These are phyloP conservation scores for Talaromyces atroroseus DNA, from an alignment of 2,329 filamentous ascomycete genomes.

Conservation along the genomic window DNA sequence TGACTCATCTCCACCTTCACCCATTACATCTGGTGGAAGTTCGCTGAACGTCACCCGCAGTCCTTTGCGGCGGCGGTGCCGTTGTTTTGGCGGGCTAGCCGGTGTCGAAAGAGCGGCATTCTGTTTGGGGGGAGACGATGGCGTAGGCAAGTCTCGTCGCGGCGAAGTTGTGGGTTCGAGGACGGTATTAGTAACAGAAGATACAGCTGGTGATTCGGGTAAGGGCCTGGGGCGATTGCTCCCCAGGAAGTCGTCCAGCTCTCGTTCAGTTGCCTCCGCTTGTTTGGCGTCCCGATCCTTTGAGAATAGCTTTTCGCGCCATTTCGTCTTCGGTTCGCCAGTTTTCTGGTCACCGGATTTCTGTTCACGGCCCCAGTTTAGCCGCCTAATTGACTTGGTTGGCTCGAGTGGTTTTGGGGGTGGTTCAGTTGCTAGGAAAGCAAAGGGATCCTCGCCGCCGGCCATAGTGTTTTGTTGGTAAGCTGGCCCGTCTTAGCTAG, in stretches of 20 bases:
- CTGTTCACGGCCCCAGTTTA: constrained; percentile 11
- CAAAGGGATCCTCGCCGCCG: constrained; percentile 31
- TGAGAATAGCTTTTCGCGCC: constrained; percentile 48
- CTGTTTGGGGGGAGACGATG: constrained; percentile 15
- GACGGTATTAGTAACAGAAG: neutral
- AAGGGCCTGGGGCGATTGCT: constrained; percentile 40
- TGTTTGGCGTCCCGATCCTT: constrained; percentile 31
- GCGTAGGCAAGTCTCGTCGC: constrained; percentile 26
- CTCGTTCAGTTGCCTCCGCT: constrained; percentile 34
- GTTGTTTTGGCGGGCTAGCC: constrained; percentile 26
- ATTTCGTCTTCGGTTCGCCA: constrained; percentile 30
- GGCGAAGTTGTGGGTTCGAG: constrained; percentile 16
- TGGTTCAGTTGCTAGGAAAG: constrained; percentile 26
- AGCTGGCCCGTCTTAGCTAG: constrained; percentile 2
- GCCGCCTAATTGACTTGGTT: constrained; percentile 10
- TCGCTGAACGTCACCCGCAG: constrained; percentile 70
- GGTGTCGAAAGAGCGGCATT: constrained; percentile 14
- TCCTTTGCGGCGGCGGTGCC: constrained; percentile 57
- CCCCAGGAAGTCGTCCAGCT: constrained; percentile 55
- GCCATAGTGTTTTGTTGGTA: constrained; percentile 23
- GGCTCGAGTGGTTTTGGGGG: constrained; percentile 25
- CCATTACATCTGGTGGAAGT: constrained; percentile 72
- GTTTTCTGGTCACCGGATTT: neutral
- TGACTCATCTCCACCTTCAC: constrained; percentile 84
- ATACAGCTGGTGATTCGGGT: constrained; percentile 20